Conservation (phyloP, 768 basidiomycete genomes). For the Rhizopogon vinicolor region DNA sequence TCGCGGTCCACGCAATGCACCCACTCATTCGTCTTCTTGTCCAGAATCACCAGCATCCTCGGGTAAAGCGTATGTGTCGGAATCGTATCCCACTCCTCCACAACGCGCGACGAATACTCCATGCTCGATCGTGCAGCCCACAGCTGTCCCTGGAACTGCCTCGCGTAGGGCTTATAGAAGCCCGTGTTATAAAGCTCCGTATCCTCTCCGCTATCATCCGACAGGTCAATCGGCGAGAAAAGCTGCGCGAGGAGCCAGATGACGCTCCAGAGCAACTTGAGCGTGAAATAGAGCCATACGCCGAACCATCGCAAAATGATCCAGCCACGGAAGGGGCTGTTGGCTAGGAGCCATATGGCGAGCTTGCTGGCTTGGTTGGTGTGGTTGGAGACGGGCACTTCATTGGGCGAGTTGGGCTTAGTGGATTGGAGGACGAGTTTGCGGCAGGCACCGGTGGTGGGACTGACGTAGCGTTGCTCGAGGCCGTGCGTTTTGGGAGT, state of each 20-base stretch:
- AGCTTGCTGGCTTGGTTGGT: constrained; percentile 3
- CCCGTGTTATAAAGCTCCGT: constrained; percentile 1
- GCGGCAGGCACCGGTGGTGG: constrained; percentile 11
- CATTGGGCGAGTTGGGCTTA: background rate
- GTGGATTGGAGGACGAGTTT: constrained; percentile 11
- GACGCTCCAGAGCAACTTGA: constrained; percentile 10
- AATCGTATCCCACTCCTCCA: background rate
- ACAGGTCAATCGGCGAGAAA: background rate
- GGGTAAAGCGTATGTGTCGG: constrained; percentile 12
- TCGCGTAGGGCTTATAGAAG: constrained; percentile 1
- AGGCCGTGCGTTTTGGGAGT: constrained; percentile 1
- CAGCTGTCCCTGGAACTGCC: constrained; percentile 12
- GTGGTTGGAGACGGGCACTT: constrained; percentile 3
- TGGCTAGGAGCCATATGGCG: constrained; percentile 11
- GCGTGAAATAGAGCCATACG: constrained; percentile 5
- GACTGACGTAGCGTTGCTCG: constrained; percentile 14
- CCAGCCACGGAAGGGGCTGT: background rate
- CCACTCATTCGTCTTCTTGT: constrained; percentile 2
- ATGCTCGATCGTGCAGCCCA: constrained; percentile 17
- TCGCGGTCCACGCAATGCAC: background rate
- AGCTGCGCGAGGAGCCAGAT: background rate
- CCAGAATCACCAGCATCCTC: constrained; percentile 6
- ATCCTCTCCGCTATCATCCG: background rate
- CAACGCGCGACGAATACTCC: constrained; percentile 9
- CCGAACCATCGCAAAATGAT: constrained; percentile 4